Base-by-base conservation (phyloP, 1,284 basidiomycete species). In the Trichosporon coremiiforme region DNA sequence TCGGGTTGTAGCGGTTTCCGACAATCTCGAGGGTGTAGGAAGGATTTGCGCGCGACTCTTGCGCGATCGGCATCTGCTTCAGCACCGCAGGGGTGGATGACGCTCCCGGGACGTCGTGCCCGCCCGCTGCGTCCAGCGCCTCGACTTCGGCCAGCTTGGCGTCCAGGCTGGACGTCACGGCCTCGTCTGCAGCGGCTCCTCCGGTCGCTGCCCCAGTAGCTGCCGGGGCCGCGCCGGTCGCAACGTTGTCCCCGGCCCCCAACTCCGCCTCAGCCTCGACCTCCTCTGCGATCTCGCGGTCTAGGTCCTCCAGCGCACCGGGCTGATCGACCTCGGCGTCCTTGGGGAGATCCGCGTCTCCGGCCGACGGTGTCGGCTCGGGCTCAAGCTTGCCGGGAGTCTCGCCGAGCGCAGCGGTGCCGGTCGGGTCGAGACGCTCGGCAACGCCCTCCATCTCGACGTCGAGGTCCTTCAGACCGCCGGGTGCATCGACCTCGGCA, bases 1-100 rank as follows among this genome's bases (percentile, higher is more conserved):
- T 84, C 0, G 93, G 91, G 80, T 95, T 97, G 84, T 96, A 97
- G 78, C 94, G 92, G 84, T 95, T 95, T 15, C 93, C 91, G 33
- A 95, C 93, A 67, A 96, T 86, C 78, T 95, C 92, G 55, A 96
- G 83, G 15, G 87, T 87, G 77, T 90, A 95, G 47, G 84, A 85
- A 53, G 77, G 70, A 68, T 77, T 75, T 65, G 75, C 73, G 64
- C 41, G 25, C 3, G 64, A 65, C 64, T 29, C 20, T 4, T 47
- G 64, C 41, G 64, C 64, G 6, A 65, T 12, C 1, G 63, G 33
- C 3, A 62, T 47, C 64, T 73, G 67, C 41, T 70, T 72, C 4
- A 73, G 69, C 3, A 53, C 57, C 4, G 68, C 55, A 0, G 63
- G 68, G 1, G 67, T 22, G n/a, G 63, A 12, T 2, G 62, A 20